Evolutionary conservation across 768 basidiomycete genomes (phyloP), one percentile per base, ranked within the genome.

Genomic region (Russula sp.): DNA sequence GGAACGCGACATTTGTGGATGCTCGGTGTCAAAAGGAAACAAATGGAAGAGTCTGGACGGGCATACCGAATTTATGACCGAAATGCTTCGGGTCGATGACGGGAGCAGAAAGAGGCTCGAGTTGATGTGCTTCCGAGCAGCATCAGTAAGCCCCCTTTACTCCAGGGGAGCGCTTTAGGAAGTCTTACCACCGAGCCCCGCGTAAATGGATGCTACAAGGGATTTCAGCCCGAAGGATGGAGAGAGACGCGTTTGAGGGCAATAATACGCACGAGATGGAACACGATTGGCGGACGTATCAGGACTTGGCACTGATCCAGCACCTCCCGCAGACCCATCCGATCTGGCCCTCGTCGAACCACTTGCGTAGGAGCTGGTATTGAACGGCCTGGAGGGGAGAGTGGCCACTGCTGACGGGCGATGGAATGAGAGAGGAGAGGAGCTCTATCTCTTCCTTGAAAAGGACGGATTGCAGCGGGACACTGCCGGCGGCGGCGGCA

Each of bases 11-110:
- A 62, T 66, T 62, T 66, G 63, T 71, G 57, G 39, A 55, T 49
- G 31, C 18, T 14, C 13, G 14, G 18, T 7, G 49, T 60, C 27
- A 74, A 44, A 16, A n/a, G 13, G n/a, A 31, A 47, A 27, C 3
- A n/a, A 20, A 20, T 20, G 8, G 7, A 20, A 47, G 45, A 2
- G 2, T 8, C 34, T 40, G 32, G 18, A 10, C 20, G 2, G 20
- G 20, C 65, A n/a, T 18, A 67, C 67, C 67, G 44, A 64, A 69
- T 49, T 50, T 39, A 35, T 52, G 14, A 10, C 61, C 61, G 27
- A 74, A 74, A 73, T 80, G 80, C 56, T 75, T 75, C 5, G 79
- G 77, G 66, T 81, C 75, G 66, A 81, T 78, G 7, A 68, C 53
- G 1, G 80, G 79, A 53, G 70, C 51, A 4, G 67, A 67, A 69